Base-by-base conservation (phyloP, 805 yeast species). In the Torulaspora franciscae region DNA sequence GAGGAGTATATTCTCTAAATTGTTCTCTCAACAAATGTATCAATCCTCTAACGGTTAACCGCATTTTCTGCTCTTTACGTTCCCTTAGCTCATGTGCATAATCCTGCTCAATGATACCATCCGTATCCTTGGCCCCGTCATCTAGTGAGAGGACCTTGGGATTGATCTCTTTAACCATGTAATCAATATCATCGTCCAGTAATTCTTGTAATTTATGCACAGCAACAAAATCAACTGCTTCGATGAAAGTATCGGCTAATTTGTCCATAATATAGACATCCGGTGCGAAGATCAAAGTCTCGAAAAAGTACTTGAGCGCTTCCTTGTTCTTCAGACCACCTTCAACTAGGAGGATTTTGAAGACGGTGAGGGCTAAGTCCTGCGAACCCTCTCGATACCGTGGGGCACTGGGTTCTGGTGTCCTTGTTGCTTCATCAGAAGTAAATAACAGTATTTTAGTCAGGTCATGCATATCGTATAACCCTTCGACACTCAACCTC, bases 291-390 rank as follows among this genome's bases (percentile, higher is more conserved):
- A 79, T 69, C 40, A 80, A 60, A 0, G 77, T 64, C 24, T 77
- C 70, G 52, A 86, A 79, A 47, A 81, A 77, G 54, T 85, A 85
- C 14, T 73, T 67, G 49, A 89, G 58, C 3, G 89, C 69, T 25
- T 71, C 68, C 10, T 70, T 62, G 55, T 86, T 85, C 47, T 80
- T 81, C 50, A 90, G 63, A 1, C 93, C 96, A 15, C 97, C 96
- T 37, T 86, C 66, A 3, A 75, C 54, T 41, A 93, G 67, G 25
- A 93, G 57, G 0, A 88, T 85, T 45, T 77, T 75, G 58, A 86
- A 81, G 0, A 96, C 90, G 23, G 75, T 74, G 7, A 83, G 56
- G 33, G 95, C 65, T 0, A 86, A 73, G 17, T 78, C 81, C 17
- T 69, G 65, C 6, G 51, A 35, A 11, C 67, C 67, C 41, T 64